phyloP scores from a whole-genome alignment of 2,329 filamentous ascomycete genomes.

The Exophiala sp. region DNA sequence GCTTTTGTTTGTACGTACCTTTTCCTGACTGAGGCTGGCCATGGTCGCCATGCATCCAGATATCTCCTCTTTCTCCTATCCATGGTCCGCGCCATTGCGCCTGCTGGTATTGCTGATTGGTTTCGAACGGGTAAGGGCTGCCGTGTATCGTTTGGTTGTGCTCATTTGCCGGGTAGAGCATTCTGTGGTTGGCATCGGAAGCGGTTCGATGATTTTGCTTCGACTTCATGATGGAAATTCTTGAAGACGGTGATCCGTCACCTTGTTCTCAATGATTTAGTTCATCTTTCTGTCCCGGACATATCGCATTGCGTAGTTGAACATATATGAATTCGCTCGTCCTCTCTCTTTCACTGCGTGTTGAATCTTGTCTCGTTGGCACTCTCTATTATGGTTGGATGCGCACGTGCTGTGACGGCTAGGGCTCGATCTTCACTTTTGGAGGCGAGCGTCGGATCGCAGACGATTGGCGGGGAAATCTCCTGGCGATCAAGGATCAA shows the following conservation, averaged over 20 bases:
- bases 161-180: not conserved
- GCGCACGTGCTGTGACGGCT: not conserved
- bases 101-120: not conserved
- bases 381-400: not conserved
- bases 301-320: no score
- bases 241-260: not conserved
- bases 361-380: not conserved
- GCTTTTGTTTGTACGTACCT: not conserved
- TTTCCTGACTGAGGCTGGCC: slow-evolving; percentile 1
- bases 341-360: not conserved
- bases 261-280: not conserved
- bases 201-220: not conserved
- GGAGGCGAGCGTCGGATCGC: not conserved
- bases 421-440: not conserved
- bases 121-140: not conserved
- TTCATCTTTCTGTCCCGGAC: no score
- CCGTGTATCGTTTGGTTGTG: not conserved
- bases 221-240: not conserved
- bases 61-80: not conserved
- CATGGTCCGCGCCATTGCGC: not conserved
- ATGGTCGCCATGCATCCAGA: not conserved
- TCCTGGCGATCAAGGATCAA: not conserved
- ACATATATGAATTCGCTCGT: no score
- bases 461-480: not conserved
- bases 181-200: not conserved